Conservation (phyloP, 2,329 filamentous ascomycete genomes). For the Fusarium clavum region DNA sequence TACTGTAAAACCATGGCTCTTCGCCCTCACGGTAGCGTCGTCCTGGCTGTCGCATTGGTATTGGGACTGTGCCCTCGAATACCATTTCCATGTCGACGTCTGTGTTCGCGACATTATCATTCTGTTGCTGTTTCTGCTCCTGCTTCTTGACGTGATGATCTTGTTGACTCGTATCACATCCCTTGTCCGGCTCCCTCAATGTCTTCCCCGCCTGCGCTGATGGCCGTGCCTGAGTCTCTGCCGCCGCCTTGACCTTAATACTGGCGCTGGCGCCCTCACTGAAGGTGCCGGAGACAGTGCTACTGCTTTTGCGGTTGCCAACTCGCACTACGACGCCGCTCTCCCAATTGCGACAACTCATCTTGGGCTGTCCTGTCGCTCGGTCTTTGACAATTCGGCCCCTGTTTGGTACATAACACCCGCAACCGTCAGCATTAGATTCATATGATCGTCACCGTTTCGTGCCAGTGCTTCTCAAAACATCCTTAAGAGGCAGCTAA, state of each 20-base stretch:
- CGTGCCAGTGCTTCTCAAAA: conserved; percentile 31
- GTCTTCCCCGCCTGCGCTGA: conserved; percentile 33
- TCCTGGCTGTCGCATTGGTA: conserved; percentile 73
- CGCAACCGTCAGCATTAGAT: conserved; percentile 43
- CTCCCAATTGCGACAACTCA: conserved; percentile 94
- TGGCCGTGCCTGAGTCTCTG: conserved; percentile 37
- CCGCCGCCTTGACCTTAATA: conserved; percentile 38
- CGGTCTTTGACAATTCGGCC: conserved; percentile 80
- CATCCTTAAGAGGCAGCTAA: conserved; percentile 33
- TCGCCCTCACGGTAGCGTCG: conserved; percentile 57
- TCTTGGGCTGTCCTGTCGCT: conserved; percentile 73
- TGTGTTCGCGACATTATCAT: conserved; percentile 23
- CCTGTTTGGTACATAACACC: conserved; percentile 60
- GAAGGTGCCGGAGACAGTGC: conserved; percentile 21
- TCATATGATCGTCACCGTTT: conserved; percentile 39
- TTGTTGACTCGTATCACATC: conserved; percentile 34
- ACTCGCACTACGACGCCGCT: conserved; percentile 85
- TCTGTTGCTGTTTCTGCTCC: conserved; percentile 12
- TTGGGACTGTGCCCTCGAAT: conserved; percentile 67
- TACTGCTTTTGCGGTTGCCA: conserved; percentile 36
- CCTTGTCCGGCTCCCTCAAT: conserved; percentile 36
- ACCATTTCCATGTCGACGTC: conserved; percentile 36
- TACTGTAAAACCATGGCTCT: conserved; percentile 58
- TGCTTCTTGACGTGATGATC: conserved; percentile 19
- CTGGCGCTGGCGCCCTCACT: conserved; percentile 26